Percentiles rank a stretch among this genome's conserved stretches.
phyloP scores from a whole-genome alignment of 2,329 filamentous ascomycete genomes.

The Beauveria caledonica region DNA sequence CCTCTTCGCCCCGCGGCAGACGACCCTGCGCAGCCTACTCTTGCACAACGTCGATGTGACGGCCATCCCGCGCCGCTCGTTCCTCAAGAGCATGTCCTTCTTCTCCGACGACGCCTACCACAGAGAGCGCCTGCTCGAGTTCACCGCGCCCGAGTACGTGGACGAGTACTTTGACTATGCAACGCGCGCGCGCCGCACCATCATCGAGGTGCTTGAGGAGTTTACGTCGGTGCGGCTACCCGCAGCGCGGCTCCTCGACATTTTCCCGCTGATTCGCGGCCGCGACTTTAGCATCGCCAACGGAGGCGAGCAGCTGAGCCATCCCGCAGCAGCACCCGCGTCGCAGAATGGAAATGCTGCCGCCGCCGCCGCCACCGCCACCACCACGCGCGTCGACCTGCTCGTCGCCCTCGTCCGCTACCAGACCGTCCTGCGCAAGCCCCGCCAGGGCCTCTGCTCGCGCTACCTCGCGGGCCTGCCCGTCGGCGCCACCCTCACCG shows the following conservation, averaged over 20 bases:
- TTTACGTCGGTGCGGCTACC: constrained; percentile 81
- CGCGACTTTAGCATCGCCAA: constrained; percentile 90
- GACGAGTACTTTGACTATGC: constrained; percentile 97
- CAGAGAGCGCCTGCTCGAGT: constrained; percentile 73
- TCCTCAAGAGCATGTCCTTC: constrained; percentile 71
- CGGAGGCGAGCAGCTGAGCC: constrained; percentile 40
- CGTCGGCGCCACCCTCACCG: constrained; percentile 47
- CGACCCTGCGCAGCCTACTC: constrained; percentile 67
- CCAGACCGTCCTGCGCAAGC: constrained; percentile 74
- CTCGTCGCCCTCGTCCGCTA: constrained; percentile 87
- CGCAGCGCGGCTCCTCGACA: constrained; percentile 58
- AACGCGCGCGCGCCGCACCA: constrained; percentile 78
- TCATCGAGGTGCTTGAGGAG: constrained; percentile 85
- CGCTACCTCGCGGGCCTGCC: constrained; percentile 66
- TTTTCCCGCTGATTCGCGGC: constrained; percentile 78
- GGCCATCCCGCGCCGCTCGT: constrained; percentile 77
- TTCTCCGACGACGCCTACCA: constrained; percentile 68
- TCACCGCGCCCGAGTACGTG: constrained; percentile 67
- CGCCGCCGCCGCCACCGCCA: not conserved
- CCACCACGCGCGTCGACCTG: constrained; percentile 53
- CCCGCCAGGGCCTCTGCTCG: constrained; percentile 82
- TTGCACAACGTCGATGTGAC: constrained; percentile 82
- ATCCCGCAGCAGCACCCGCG: constrained; percentile 11
- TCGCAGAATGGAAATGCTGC: not conserved
- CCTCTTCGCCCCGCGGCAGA: constrained; percentile 30